These are phyloP conservation scores for Tolypocladium guangdongense DNA, from an alignment of 2,329 filamentous ascomycete genomes.

Conservation along the genomic window DNA sequence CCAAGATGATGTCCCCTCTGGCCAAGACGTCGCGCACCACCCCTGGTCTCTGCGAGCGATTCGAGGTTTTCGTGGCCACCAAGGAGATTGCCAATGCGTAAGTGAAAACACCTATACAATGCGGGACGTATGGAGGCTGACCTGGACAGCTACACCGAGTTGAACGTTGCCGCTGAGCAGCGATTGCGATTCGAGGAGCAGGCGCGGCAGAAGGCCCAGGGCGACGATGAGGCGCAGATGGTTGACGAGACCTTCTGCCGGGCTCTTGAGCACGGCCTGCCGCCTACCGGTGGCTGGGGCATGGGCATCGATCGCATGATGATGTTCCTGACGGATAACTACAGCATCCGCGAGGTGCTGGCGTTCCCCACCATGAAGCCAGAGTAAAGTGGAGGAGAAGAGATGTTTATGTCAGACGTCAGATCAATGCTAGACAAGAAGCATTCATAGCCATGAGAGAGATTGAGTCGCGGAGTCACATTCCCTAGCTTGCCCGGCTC, in stretches of 20 bases:
- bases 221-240: slow-evolving; percentile 92
- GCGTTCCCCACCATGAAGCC: slow-evolving; percentile 99
- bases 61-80: slow-evolving; percentile 77
- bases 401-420: not conserved
- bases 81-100: slow-evolving; percentile 82
- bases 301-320: slow-evolving; percentile 91
- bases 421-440: not conserved
- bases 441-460: not conserved
- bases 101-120: slow-evolving; percentile 1
- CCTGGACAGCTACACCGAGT: slow-evolving; percentile 63
- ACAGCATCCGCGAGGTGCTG: slow-evolving; percentile 91
- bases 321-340: slow-evolving; percentile 91
- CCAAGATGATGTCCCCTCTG: slow-evolving; percentile 67
- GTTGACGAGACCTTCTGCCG: slow-evolving; percentile 94
- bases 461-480: not conserved
- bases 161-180: slow-evolving; percentile 89
- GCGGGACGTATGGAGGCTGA: not conserved
- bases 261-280: slow-evolving; percentile 79
- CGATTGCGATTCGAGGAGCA: slow-evolving; percentile 80
- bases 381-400: slow-evolving; percentile 35
- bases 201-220: slow-evolving; percentile 87
- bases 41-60: slow-evolving; percentile 85
- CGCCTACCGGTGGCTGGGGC: slow-evolving; percentile 91
- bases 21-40: slow-evolving; percentile 86
- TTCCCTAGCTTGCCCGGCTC: not conserved